A percentile compares a stretch with the other conserved stretches of the same genome.
Conservation (phyloP, 495 filamentous ascomycete genomes). For the Physcia stellaris region DNA sequence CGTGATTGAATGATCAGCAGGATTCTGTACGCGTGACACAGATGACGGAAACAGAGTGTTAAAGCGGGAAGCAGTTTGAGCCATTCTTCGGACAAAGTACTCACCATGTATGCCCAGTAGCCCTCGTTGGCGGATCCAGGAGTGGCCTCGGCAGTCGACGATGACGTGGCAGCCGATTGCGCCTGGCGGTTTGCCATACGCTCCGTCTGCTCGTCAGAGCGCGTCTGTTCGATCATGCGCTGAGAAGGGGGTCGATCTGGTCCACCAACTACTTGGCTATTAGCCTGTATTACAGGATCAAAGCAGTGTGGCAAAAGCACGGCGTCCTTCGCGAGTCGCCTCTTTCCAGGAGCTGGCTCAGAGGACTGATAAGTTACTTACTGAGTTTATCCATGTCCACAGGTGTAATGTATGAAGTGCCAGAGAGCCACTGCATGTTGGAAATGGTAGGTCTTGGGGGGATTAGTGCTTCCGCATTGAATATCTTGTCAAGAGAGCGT, state of each 20-base stretch:
- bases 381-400: conserved; percentile 81
- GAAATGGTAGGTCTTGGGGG: conserved; percentile 89
- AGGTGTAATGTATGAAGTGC: conserved; percentile 80
- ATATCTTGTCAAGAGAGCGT: conserved; percentile 53
- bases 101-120: conserved; percentile 59
- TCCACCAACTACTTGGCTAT: conserved; percentile 48
- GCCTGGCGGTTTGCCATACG: conserved; percentile 32
- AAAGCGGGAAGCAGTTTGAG: no score
- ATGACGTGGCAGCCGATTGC: conserved; percentile 8
- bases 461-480: conserved; percentile 55
- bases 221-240: conserved; percentile 57
- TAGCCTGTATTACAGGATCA: background rate
- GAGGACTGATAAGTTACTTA: no score
- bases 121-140: conserved; percentile 31
- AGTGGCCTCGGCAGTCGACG: conserved; percentile 11
- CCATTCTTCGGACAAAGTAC: no score
- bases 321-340: no score
- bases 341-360: conserved; percentile 1
- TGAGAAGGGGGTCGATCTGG: conserved; percentile 71
- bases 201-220: conserved; percentile 41
- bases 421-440: conserved; percentile 90
- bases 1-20: no score
- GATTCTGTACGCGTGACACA: no score
- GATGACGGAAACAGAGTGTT: no score
- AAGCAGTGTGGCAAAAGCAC: no score